A percentile compares a stretch with the other conserved stretches of the same genome.
Evolutionary conservation across 116 monocot genomes (phyloP).

Genomic region (Cymodocea nodosa): DNA sequence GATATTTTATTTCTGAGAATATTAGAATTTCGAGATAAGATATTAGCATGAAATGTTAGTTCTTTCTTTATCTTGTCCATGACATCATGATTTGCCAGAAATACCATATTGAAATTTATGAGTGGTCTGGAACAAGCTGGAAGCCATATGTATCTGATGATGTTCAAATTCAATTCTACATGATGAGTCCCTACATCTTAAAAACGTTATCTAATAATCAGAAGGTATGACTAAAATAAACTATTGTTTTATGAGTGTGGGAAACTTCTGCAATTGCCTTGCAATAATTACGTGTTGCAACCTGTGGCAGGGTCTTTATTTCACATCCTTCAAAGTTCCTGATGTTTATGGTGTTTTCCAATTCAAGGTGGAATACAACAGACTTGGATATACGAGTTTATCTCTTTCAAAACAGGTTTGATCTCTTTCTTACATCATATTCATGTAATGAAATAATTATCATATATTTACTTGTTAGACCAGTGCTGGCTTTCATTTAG

Average conservation of each 20-base stretch:
- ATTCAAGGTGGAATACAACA: constrained; percentile 92
- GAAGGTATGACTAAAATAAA: constrained; percentile 29
- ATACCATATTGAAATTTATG: constrained; percentile 86
- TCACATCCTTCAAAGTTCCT: constrained; percentile 87
- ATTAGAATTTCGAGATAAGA: neutral
- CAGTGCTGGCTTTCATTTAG: too few species aligned
- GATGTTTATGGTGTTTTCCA: constrained; percentile 99
- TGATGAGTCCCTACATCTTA: constrained; percentile 98
- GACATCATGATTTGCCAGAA: constrained; percentile 23
- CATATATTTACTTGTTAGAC: neutral
- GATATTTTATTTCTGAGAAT: neutral
- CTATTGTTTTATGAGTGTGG: constrained; percentile 3
- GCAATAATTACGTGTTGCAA: neutral
- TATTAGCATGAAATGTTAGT: neutral
- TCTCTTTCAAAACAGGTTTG: constrained; percentile 83
- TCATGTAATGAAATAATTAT: neutral
- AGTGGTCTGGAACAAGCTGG: constrained; percentile 90
- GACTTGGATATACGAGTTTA: constrained; percentile 76
- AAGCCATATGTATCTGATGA: constrained; percentile 83
- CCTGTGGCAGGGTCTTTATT: constrained; percentile 55
- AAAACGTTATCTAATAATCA: constrained; percentile 63
- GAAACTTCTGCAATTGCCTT: neutral
- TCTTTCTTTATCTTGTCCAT: neutral
- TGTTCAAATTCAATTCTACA: constrained; percentile 96
- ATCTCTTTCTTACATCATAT: too few species aligned